A percentile compares a stretch with the other conserved stretches of the same genome.
These are phyloP conservation scores for Calonectria ilicicola DNA, from an alignment of 2,329 filamentous ascomycete species.

Conservation along the genomic window DNA sequence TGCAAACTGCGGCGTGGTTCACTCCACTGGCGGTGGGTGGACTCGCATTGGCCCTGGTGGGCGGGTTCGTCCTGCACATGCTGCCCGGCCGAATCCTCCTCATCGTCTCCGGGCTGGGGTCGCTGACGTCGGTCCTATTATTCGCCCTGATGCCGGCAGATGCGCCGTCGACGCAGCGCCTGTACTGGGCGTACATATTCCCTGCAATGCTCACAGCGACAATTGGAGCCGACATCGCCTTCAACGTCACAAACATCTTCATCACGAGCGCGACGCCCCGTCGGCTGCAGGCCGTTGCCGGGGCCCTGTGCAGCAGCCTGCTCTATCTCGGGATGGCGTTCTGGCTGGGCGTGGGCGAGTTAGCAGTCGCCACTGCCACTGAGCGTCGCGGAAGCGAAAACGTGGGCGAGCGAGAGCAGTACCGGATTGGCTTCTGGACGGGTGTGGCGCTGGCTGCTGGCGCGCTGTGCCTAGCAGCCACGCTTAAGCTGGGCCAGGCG, in stretches of 20 bases:
- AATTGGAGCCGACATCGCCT: conserved; percentile 79
- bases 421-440: conserved; percentile 76
- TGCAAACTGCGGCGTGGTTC: conserved; percentile 77
- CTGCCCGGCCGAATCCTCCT: conserved; percentile 74
- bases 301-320: conserved; percentile 77
- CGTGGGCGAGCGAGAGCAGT: conserved; percentile 63
- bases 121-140: conserved; percentile 68
- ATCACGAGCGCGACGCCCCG: conserved; percentile 78
- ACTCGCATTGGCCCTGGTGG: conserved; percentile 70
- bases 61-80: conserved; percentile 74
- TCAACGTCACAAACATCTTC: conserved; percentile 82
- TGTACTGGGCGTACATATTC: conserved; percentile 80
- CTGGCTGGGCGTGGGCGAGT: conserved; percentile 77
- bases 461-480: conserved; percentile 66
- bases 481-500: conserved; percentile 67
- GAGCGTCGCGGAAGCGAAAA: conserved; percentile 34
- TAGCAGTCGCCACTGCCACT: conserved; percentile 65
- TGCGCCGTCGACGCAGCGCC: conserved; percentile 43
- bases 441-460: conserved; percentile 66
- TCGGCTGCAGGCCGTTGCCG: conserved; percentile 76
- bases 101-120: conserved; percentile 70
- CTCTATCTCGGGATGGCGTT: conserved; percentile 80
- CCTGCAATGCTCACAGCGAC: conserved; percentile 77
- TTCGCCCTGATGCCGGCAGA: conserved; percentile 73
- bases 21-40: conserved; percentile 76